Evolutionary conservation across 192 early-diverging fungal species (phyloP).

Genomic region (Dispira parvispora): DNA sequence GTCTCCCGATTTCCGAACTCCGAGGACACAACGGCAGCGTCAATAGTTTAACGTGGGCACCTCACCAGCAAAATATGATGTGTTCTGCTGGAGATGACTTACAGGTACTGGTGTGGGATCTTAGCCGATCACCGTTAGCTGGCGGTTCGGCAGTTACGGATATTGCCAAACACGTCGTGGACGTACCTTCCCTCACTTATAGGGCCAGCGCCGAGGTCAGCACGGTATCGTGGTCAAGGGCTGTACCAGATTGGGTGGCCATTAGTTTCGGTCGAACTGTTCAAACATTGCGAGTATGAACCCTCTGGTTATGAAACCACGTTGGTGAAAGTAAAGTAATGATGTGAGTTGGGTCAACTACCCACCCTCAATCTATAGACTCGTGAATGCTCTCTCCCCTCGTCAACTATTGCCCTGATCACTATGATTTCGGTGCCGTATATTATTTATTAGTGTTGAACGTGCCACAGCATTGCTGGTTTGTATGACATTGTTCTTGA

Average conservation of each 20-base stretch:
- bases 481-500: too few species aligned
- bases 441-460: too few species aligned
- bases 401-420: background rate
- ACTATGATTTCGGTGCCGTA: background rate
- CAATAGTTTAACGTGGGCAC: conserved; percentile 80
- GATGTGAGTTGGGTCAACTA: too few species aligned
- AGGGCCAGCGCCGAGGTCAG: conserved; percentile 59
- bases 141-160: conserved; percentile 16
- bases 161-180: conserved; percentile 22
- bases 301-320: background rate
- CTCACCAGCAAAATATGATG: conserved; percentile 56
- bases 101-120: conserved; percentile 88
- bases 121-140: conserved; percentile 27
- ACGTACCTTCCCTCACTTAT: conserved; percentile 59
- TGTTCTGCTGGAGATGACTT: conserved; percentile 81
- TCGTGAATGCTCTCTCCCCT: background rate
- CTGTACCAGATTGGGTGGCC: conserved; percentile 71
- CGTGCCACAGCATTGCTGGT: too few species aligned
- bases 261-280: conserved; percentile 72
- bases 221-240: conserved; percentile 66
- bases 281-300: conserved; percentile 65
- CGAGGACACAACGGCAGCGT: conserved; percentile 58
- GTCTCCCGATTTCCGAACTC: conserved; percentile 68
- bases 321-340: too few species aligned
- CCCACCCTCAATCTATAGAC: background rate